A percentile compares a stretch with the other conserved stretches of the same genome.
These are phyloP conservation scores for Cladosporium sp. DNA, from an alignment of 2,329 filamentous ascomycete genomes.

Conservation along the genomic window DNA sequence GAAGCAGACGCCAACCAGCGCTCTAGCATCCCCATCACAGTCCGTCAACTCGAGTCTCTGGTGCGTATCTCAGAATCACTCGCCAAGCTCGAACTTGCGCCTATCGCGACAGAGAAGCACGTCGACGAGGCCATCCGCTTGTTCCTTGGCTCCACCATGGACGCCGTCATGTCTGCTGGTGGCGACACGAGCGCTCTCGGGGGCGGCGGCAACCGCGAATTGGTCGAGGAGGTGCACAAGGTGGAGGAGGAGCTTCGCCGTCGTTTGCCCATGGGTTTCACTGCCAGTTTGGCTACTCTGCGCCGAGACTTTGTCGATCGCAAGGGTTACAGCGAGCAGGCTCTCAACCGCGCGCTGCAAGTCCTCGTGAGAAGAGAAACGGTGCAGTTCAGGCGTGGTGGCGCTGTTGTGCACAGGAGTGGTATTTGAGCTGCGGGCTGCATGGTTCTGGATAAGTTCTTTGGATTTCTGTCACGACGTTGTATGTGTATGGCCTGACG, in stretches of 20 bases:
- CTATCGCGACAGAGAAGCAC: constrained; percentile 84
- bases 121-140: constrained; percentile 97
- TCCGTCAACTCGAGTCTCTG: constrained; percentile 95
- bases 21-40: constrained; percentile 94
- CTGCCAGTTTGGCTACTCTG: constrained; percentile 82
- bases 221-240: constrained; percentile 85
- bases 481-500: neutral
- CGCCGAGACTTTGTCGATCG: constrained; percentile 89
- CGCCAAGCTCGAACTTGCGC: constrained; percentile 83
- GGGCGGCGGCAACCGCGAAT: constrained; percentile 74
- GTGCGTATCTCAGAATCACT: constrained; percentile 96
- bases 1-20: constrained; percentile 88
- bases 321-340: constrained; percentile 85
- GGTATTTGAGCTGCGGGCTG: constrained; percentile 53
- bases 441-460: neutral
- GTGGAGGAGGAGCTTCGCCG: constrained; percentile 87
- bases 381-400: constrained; percentile 77
- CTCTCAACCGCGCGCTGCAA: constrained; percentile 79
- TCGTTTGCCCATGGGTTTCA: constrained; percentile 88
- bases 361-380: constrained; percentile 86
- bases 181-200: constrained; percentile 74
- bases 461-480: neutral
- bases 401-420: constrained; percentile 72
- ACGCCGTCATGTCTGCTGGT: constrained; percentile 66
- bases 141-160: constrained; percentile 96